Evolutionary conservation across 768 basidiomycete genomes (phyloP).

Genomic region (Chlorophyllum brunneum): DNA sequence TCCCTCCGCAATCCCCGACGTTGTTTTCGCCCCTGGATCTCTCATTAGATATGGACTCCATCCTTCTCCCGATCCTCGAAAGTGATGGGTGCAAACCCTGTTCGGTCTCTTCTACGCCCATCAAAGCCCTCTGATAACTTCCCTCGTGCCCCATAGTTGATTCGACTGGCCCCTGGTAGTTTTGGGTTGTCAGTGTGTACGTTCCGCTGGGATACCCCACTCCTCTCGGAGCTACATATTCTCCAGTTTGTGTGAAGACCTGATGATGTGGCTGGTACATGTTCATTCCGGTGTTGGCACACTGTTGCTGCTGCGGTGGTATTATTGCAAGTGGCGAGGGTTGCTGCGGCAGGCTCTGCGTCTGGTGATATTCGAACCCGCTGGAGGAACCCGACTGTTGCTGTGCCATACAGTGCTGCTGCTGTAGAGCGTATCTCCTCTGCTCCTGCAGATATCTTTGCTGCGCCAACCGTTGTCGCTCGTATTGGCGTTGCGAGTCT

Average conservation of each 20-base stretch:
- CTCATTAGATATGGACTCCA: neutral
- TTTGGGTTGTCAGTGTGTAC: neutral
- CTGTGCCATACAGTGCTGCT: neutral
- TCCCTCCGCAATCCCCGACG: neutral
- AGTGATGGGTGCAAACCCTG: constrained; percentile 6
- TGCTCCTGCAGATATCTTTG: neutral
- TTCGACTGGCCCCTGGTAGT: neutral
- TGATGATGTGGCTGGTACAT: neutral
- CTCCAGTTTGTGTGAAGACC: neutral
- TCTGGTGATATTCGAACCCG: neutral
- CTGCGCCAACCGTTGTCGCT: neutral
- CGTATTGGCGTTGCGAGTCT: neutral
- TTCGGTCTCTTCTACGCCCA: neutral
- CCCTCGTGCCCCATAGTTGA: neutral
- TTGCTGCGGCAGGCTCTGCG: neutral
- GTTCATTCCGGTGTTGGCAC: neutral
- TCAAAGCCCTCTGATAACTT: neutral
- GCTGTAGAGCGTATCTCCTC: neutral
- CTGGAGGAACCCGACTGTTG: neutral
- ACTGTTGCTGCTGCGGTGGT: neutral
- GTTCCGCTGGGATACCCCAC: neutral
- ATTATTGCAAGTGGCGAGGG: neutral
- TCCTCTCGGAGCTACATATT: neutral
- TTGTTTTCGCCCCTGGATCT: neutral
- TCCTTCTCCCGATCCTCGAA: constrained; percentile 3